Evolutionary conservation across 2,329 filamentous ascomycete species (phyloP), one percentile per base, ranked within the genome.

Genomic region (Sporothrix phasma): DNA sequence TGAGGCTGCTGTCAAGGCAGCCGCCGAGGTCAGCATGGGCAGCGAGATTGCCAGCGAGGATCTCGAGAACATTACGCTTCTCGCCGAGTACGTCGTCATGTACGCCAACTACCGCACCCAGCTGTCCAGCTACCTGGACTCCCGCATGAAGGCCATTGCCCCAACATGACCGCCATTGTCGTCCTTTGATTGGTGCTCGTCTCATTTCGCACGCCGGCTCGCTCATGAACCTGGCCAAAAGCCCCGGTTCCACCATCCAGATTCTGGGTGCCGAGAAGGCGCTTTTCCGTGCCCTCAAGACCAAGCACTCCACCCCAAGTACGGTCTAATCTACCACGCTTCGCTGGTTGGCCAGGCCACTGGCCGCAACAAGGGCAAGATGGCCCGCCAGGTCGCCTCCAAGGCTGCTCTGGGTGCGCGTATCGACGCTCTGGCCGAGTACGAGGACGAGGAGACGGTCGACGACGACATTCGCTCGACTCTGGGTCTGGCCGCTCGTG

Each of bases 341-440:
- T 94, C 90, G 31, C 84, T 99, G 53, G 95, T 99, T 69, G 95
- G 94, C 51, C 94, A 99, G 79, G 94, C 94, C 34, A 96, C 90
- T 22, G 94, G 94, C 72, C 93, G 91, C 81, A 97, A 97, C 82
- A 99, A 99, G 87, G 94, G 94, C 72, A 99, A 99, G 83, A 96
- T 99, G 73, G 94, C 94, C 47, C 90, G 94, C 83, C 92, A 96
- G 81, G 84, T 99, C 67, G 89, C 94, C 58, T 89, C 93, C 70
- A 97, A 97, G 82, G 87, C 93, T 54, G 91, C 94, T 29, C 85
- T 99, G 60, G 92, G 92, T 81, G 82, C 97, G 58, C 92, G 94
- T 78, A 89, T 96, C 59, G 94, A 99, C 76, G 91, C 94, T 31
- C 83, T 95, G 51, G 86, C 87, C 62, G 89, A 92, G 68, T 91